Conservation (phyloP, 2,329 filamentous ascomycete species). For the Colletotrichum tropicicola region DNA sequence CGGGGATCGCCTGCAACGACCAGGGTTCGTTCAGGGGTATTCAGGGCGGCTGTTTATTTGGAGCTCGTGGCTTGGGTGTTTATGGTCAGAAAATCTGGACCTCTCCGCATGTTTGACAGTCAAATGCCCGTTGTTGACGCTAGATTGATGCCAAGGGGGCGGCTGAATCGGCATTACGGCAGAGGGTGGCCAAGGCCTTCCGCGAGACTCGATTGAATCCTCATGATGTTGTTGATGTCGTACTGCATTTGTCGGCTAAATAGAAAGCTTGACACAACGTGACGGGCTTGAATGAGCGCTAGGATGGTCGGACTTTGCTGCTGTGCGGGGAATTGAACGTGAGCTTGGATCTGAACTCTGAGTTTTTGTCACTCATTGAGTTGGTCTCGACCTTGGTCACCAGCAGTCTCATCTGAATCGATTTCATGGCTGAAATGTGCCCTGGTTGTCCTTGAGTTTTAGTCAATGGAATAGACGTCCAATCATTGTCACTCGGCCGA, state of each 20-base stretch:
- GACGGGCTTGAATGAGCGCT: neutral
- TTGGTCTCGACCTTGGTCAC: no score
- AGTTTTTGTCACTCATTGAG: no score
- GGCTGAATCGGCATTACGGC: conserved; percentile 16
- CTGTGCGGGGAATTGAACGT: neutral
- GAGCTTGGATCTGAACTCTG: neutral
- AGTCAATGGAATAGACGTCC: no score
- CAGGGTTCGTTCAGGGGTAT: neutral
- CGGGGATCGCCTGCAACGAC: neutral
- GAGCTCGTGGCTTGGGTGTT: no score
- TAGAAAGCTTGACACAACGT: neutral
- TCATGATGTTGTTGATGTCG: neutral
- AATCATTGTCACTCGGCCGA: no score
- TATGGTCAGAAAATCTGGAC: no score
- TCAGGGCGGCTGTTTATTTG: neutral
- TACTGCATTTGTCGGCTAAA: conserved; percentile 16
- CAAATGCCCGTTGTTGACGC: neutral
- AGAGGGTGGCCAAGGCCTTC: neutral
- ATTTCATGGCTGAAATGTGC: no score
- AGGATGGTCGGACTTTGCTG: neutral
- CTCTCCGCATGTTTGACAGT: neutral
- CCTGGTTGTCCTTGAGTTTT: no score
- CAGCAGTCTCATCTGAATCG: no score
- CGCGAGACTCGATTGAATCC: neutral
- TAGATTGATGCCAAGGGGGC: neutral